Conservation (phyloP, 306 rosid genomes). For the Vicia sativa region DNA sequence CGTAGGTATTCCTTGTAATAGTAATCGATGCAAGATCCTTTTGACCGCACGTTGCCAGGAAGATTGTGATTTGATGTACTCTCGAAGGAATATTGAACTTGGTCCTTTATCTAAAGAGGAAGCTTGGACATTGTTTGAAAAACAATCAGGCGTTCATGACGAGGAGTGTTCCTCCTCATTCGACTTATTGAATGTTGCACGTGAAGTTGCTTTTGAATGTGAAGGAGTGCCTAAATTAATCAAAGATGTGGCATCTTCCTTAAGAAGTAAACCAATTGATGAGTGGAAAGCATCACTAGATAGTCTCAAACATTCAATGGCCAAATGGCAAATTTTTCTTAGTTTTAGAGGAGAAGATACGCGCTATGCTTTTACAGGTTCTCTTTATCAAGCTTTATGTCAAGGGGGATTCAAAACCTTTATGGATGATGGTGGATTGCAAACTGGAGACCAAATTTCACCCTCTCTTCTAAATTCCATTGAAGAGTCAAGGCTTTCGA, state of each 20-base stretch:
- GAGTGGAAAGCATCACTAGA: conserved; percentile 26
- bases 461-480: too few relatives aligned
- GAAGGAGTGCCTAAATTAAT: conserved; percentile 32
- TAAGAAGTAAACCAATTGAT: conserved; percentile 20
- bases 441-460: too few relatives aligned
- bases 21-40: conserved; percentile 28
- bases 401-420: conserved; percentile 15
- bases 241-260: conserved; percentile 24
- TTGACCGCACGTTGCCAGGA: neutral
- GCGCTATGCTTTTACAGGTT: neutral
- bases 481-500: too few relatives aligned
- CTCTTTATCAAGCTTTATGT: neutral
- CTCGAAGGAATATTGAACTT: conserved; percentile 17
- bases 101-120: neutral
- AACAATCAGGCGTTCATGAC: neutral
- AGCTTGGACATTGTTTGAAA: conserved; percentile 10
- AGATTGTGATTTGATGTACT: conserved; percentile 25
- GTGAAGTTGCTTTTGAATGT: conserved; percentile 10
- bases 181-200: neutral
- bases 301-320: conserved; percentile 11
- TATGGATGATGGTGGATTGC: conserved; percentile 15
- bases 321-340: neutral
- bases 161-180: neutral
- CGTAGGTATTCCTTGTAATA: conserved; percentile 33
- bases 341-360: conserved; percentile 9